A percentile compares a stretch with the other conserved stretches of the same genome.
Evolutionary conservation across 768 basidiomycete genomes (phyloP).

Genomic region (Kwoniella sp.): DNA sequence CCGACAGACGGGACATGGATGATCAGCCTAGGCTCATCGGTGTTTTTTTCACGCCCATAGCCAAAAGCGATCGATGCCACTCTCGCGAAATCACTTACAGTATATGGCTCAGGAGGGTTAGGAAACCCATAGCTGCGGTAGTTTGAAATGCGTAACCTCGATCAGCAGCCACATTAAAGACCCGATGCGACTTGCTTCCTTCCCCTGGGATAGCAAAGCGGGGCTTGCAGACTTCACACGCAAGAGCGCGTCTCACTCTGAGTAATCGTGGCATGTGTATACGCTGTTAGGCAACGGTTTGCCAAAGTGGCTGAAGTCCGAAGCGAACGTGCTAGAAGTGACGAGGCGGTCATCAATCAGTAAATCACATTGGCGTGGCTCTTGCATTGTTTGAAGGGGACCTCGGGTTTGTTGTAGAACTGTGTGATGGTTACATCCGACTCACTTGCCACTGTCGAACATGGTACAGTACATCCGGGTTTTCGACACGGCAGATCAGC

Average conservation of each 20-base stretch:
- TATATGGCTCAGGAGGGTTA: constrained; percentile 63
- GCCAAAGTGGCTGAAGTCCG: constrained; percentile 56
- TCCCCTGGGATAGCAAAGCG: no score
- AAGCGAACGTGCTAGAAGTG: constrained; percentile 69
- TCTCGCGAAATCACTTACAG: constrained; percentile 29
- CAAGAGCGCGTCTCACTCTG: no score
- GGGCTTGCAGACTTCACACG: neutral
- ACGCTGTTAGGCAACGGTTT: constrained; percentile 72
- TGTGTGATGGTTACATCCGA: no score
- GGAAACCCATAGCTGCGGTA: constrained; percentile 71
- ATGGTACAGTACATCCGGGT: no score
- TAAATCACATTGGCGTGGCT: no score
- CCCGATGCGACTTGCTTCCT: neutral
- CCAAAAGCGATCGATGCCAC: neutral
- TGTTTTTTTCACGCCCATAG: no score
- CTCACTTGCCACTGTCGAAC: constrained; percentile 31
- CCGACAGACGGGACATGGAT: neutral
- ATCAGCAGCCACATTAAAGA: no score
- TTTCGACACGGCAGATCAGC: neutral
- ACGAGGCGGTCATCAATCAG: neutral
- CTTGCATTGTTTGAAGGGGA: no score
- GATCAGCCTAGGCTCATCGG: no score
- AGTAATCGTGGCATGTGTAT: constrained; percentile 79
- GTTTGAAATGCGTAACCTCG: no score
- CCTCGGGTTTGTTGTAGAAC: no score